Evolutionary conservation across 805 yeast species (phyloP).

Genomic region (Yamadazyma endophytica): DNA sequence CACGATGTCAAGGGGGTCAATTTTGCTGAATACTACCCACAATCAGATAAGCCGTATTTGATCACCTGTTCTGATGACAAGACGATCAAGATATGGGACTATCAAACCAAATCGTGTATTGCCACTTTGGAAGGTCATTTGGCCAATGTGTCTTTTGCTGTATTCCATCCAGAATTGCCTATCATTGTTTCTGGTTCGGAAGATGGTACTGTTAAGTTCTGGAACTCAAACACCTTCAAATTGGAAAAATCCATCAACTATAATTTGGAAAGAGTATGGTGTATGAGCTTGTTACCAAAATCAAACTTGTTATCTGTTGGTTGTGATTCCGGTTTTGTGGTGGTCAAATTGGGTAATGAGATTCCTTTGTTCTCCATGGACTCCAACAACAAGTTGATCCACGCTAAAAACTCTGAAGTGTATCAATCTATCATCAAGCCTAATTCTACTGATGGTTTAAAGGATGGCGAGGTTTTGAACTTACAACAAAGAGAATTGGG

Average conservation of each 20-base stretch:
- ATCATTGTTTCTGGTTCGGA: constrained; percentile 94
- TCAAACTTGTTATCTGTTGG: constrained; percentile 86
- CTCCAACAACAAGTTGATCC: constrained; percentile 83
- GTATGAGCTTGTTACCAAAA: constrained; percentile 68
- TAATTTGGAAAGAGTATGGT: constrained; percentile 96
- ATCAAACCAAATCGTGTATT: constrained; percentile 93
- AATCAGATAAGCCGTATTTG: constrained; percentile 93
- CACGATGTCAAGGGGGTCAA: constrained; percentile 94
- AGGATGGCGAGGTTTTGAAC: constrained; percentile 78
- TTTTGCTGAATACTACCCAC: constrained; percentile 94
- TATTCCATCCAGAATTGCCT: constrained; percentile 97
- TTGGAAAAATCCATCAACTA: constrained; percentile 87
- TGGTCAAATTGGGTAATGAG: constrained; percentile 85
- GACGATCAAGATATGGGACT: constrained; percentile 90
- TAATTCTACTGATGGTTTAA: constrained; percentile 54
- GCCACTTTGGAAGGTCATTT: constrained; percentile 93
- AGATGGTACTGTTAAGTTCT: constrained; percentile 88
- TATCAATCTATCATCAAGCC: constrained; percentile 75
- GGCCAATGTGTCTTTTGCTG: constrained; percentile 92
- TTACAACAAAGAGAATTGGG: constrained; percentile 88
- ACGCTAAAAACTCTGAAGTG: constrained; percentile 88
- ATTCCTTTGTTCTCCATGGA: constrained; percentile 94
- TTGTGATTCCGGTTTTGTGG: constrained; percentile 91
- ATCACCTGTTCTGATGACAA: constrained; percentile 89
- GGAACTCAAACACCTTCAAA: constrained; percentile 94